Conservation (phyloP, 345 rosid species). For the Brassica napus region Da-Ae NC_063438.1:25925001-25925500, state of each 20-base stretch:
- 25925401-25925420: constrained; percentile 96
- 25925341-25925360: constrained; percentile 12
- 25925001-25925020: not conserved
- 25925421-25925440: constrained; percentile 94
- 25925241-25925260: constrained; percentile 83
- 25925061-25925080: constrained; percentile 16
- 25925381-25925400: constrained; percentile 72
- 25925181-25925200: constrained; percentile 13
- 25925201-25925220: constrained; percentile 52
- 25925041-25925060: constrained; percentile 3
- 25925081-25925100: constrained; percentile 1
- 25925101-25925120: not conserved
- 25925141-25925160: not conserved
- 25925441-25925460: constrained; percentile 96
- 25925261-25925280: constrained; percentile 80
- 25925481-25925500: constrained; percentile 53
- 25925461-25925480: constrained; percentile 89
- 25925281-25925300: constrained; percentile 84
- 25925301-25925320: constrained; percentile 85
- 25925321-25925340: constrained; percentile 22
- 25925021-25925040: not conserved
- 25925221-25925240: constrained; percentile 97
- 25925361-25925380: not conserved
- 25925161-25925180: constrained; percentile 2
- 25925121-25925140: constrained; percentile 10